A percentile compares a stretch with the other conserved stretches of the same genome.
These are phyloP conservation scores for Triticum timopheevii DNA, from an alignment of 176 grass and related monocot genomes.

Conservation along the genomic window DNA sequence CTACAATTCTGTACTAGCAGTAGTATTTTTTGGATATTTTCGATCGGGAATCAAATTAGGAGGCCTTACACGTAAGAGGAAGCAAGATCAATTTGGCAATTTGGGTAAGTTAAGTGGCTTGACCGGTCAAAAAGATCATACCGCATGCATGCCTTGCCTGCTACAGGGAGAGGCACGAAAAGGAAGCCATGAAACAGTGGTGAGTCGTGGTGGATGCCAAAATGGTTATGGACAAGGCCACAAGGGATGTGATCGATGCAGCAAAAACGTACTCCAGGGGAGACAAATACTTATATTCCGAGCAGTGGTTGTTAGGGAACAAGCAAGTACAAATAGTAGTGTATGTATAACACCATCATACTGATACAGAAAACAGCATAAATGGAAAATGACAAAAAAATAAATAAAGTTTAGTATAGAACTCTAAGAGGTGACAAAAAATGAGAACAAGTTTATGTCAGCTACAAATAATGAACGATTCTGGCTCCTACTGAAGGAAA, in stretches of 20 bases:
- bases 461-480: slow-evolving; percentile 12
- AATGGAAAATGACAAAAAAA: slow-evolving; percentile 2
- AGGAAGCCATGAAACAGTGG: slow-evolving; percentile 29
- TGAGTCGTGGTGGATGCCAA: slow-evolving; percentile 22
- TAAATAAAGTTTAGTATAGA: neutral
- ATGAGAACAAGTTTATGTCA: neutral
- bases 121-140: slow-evolving; percentile 4
- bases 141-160: neutral
- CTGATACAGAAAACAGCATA: neutral
- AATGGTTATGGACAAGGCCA: slow-evolving; percentile 23
- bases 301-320: slow-evolving; percentile 35
- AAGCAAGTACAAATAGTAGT: neutral
- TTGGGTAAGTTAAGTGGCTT: slow-evolving; percentile 20
- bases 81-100: neutral
- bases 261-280: neutral
- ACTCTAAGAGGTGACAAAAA: neutral
- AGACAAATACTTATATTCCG: neutral
- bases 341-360: slow-evolving; percentile 17
- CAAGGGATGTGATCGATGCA: slow-evolving; percentile 15
- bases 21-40: no score
- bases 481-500: neutral
- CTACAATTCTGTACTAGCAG: neutral
- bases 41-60: neutral
- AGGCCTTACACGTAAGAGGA: neutral
- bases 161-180: slow-evolving; percentile 32